Percentiles rank a stretch among this genome's conserved stretches.
phyloP scores from a whole-genome alignment of 106 monocot genomes.

The Platanthera zijinensis region DNA sequence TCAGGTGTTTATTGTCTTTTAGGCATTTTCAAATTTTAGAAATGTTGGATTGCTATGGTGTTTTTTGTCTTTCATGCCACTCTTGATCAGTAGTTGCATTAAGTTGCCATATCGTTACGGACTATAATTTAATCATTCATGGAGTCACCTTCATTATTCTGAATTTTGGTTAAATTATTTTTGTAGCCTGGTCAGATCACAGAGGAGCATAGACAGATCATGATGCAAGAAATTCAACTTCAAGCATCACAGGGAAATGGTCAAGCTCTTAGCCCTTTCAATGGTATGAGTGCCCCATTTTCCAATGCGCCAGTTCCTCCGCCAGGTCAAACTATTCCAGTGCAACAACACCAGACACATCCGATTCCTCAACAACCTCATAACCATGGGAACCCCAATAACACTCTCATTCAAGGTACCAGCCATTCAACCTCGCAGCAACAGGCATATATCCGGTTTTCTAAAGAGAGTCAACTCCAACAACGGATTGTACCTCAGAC shows the following conservation, averaged over 20 bases:
- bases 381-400: constrained; percentile 44
- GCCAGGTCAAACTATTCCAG: constrained; percentile 42
- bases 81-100: not conserved
- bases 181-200: constrained; percentile 58
- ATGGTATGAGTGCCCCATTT: constrained; percentile 32
- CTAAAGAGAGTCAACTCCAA: constrained; percentile 69
- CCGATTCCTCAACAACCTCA: constrained; percentile 30
- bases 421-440: constrained; percentile 50
- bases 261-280: constrained; percentile 34
- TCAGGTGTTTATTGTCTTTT: no score
- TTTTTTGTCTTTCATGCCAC: not conserved
- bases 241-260: constrained; percentile 60
- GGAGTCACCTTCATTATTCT: not conserved
- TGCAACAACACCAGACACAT: constrained; percentile 42
- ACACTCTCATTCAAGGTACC: constrained; percentile 42
- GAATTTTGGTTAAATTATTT: not conserved
- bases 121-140: constrained; percentile 1
- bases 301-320: constrained; percentile 29
- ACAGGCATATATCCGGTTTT: constrained; percentile 51
- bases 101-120: not conserved
- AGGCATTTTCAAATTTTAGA: no score
- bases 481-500: constrained; percentile 49
- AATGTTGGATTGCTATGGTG: no score
- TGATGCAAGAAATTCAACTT: constrained; percentile 73
- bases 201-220: constrained; percentile 73